Conservation (phyloP, 805 yeast species). For the Starmerella cellae region DNA sequence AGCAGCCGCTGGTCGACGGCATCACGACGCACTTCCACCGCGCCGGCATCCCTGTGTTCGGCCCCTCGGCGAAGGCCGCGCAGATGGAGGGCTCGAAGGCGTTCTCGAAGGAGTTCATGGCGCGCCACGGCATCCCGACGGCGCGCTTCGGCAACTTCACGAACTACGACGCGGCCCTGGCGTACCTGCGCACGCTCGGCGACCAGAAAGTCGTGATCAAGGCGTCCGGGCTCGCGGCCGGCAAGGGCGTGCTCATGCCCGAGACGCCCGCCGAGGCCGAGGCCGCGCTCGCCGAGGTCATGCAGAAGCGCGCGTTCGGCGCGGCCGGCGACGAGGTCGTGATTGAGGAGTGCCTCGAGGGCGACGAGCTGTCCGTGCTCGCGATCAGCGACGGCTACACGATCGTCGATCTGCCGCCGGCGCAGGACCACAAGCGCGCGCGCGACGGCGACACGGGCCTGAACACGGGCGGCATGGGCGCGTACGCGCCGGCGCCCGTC, state of each 20-base stretch:
- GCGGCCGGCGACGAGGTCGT: slow-evolving; percentile 90
- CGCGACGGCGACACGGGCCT: slow-evolving; percentile 89
- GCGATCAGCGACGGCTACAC: slow-evolving; percentile 92
- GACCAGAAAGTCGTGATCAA: slow-evolving; percentile 77
- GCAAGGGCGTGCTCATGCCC: slow-evolving; percentile 96
- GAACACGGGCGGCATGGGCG: slow-evolving; percentile 99
- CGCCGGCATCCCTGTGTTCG: slow-evolving; percentile 91
- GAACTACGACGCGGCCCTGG: slow-evolving; percentile 58
- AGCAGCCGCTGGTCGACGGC: slow-evolving; percentile 95
- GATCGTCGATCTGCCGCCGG: slow-evolving; percentile 81
- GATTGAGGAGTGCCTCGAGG: slow-evolving; percentile 89
- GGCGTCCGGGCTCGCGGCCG: slow-evolving; percentile 97
- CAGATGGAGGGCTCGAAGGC: slow-evolving; percentile 94
- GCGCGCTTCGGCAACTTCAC: slow-evolving; percentile 80
- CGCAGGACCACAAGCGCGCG: slow-evolving; percentile 94
- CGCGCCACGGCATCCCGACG: slow-evolving; percentile 81
- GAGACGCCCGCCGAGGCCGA: slow-evolving; percentile 69
- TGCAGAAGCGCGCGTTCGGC: slow-evolving; percentile 84
- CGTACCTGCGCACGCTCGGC: slow-evolving; percentile 49
- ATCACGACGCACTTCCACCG: slow-evolving; percentile 55
- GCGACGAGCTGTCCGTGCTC: slow-evolving; percentile 88
- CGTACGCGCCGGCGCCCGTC: slow-evolving; percentile 95
- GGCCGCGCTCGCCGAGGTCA: slow-evolving; percentile 69
- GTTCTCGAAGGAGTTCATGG: slow-evolving; percentile 88
- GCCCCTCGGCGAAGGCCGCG: slow-evolving; percentile 88